Base-by-base conservation (phyloP, 345 rosid species). In the Nephelium lappaceum region DNA sequence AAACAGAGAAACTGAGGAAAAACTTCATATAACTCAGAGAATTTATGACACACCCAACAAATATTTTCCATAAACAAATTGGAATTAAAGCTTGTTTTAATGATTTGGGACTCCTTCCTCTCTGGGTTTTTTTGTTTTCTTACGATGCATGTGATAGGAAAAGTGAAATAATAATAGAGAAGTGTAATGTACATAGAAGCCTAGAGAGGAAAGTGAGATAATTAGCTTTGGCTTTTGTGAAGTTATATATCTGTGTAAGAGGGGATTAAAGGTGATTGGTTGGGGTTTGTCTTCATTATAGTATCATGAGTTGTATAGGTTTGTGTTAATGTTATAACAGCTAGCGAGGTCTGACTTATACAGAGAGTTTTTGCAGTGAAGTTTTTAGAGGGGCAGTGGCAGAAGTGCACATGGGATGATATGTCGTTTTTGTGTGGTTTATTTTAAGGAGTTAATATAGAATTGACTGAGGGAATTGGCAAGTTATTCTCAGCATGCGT, bases 341-440 rank as follows among this genome's bases (percentile, higher is more conserved):
- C 69, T 79, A 75, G 78, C 74, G 62, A 76, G 81, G 81, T 74
- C 82, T 77, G 64, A 61, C 16, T 19, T 67, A 31, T 24, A 63
- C 18, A 62, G 43, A 64, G 55, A 2, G 55, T 11, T 74, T 72
- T 63, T 18, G 51, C 69, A 78, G 66, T 43, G 72, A 21, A 65
- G 77, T 42, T 60, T 72, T 72, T 5, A 60, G 10, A 4, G 43
- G 78, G 45, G 63, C 67, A 77, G 77, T 51, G 74, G 74, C 82
- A 84, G 88, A 74, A 74, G 38, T 65, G 89, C 93, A 90, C 91
- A 88, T 90, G 93, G 93, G 85, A 65, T 71, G 49, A 64, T 49
- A 80, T 83, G 87, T 85, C 90, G 84, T 81, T 77, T 89, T 79
- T 71, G 60, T 78, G 58, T 75, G 80, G 62, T 66, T 77, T 67